Percentiles rank a stretch among this genome's conserved stretches.
These are phyloP conservation scores for Cercis canadensis DNA, from an alignment of 306 rosid species.

Conservation along the genomic window DNA sequence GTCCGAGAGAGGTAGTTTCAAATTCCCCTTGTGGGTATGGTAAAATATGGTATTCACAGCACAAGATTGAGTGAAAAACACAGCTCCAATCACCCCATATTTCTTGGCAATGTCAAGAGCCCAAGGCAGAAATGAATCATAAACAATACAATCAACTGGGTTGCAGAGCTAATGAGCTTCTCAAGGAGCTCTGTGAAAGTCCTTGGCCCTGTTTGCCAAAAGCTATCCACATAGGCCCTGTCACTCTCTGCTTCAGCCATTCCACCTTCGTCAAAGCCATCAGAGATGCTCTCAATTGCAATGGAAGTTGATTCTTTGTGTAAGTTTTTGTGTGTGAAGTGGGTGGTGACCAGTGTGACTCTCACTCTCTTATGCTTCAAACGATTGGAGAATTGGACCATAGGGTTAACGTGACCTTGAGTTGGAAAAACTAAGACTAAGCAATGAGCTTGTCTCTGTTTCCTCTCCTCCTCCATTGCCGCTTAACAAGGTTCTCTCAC, in stretches of 20 bases:
- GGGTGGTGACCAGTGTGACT: conserved; percentile 34
- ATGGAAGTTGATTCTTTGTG: conserved; percentile 6
- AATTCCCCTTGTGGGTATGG: conserved; percentile 21
- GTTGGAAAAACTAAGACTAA: conserved; percentile 27
- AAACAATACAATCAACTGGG: conserved; percentile 24
- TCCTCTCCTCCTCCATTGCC: conserved; percentile 5
- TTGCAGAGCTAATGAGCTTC: conserved; percentile 3
- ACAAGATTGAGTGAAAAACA: conserved; percentile 36
- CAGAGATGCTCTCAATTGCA: conserved; percentile 36
- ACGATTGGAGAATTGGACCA: conserved; percentile 43
- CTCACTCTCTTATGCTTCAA: conserved; percentile 23
- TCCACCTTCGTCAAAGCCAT: conserved; percentile 30
- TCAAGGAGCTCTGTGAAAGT: conserved; percentile 6
- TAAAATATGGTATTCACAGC: conserved; percentile 31
- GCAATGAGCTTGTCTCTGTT: conserved; percentile 12
- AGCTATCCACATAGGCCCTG: conserved; percentile 14
- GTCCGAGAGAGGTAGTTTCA: conserved; percentile 16
- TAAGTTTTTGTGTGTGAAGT: neutral
- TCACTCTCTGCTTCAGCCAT: neutral
- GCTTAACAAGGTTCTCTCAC: no score
- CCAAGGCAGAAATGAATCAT: conserved; percentile 42
- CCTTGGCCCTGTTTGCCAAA: conserved; percentile 1
- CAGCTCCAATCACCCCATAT: conserved; percentile 25
- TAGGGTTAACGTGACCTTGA: conserved; percentile 45
- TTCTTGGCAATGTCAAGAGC: conserved; percentile 37